Percentiles rank a stretch among this genome's conserved stretches.
phyloP scores from a whole-genome alignment of 768 basidiomycete species.

The Xerocomellus intermedius region DNA sequence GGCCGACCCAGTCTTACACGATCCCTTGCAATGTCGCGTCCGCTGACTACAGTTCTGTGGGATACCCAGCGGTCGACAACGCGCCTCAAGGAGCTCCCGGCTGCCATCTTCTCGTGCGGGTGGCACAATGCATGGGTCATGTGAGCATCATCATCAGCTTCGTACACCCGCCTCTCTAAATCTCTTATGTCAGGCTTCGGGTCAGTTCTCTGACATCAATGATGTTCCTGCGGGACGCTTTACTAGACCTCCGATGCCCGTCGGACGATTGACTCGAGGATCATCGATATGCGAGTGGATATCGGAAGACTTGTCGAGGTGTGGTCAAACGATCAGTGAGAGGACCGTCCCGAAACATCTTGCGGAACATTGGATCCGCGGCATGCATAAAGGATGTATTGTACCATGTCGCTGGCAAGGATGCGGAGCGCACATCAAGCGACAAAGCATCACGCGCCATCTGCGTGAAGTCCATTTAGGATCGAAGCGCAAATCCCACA shows the following conservation, averaged over 20 bases:
- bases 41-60: not conserved
- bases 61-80: not conserved
- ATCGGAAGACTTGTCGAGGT: not conserved
- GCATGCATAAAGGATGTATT: not conserved
- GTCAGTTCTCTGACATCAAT: not conserved
- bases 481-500: slow-evolving; percentile 6
- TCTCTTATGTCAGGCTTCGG: not conserved
- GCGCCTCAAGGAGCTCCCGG: not conserved
- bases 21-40: too few species aligned
- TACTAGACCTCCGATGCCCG: not conserved
- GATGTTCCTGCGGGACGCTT: too few species aligned
- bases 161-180: not conserved
- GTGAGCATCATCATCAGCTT: slow-evolving; percentile 1
- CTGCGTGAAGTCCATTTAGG: slow-evolving; percentile 16
- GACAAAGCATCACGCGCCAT: slow-evolving; percentile 10
- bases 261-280: not conserved
- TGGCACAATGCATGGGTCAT: not conserved
- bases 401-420: slow-evolving; percentile 9
- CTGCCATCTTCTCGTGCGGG: not conserved
- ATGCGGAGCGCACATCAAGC: not conserved
- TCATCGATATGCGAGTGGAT: slow-evolving; percentile 4
- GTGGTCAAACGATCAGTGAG: not conserved
- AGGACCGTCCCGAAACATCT: slow-evolving; percentile 8
- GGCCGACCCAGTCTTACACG: not conserved
- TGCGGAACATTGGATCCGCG: slow-evolving; percentile 5